Percentiles rank a stretch among this genome's conserved stretches.
phyloP scores from a whole-genome alignment of 1,284 basidiomycete genomes.

The Amylostereum areolatum region DNA sequence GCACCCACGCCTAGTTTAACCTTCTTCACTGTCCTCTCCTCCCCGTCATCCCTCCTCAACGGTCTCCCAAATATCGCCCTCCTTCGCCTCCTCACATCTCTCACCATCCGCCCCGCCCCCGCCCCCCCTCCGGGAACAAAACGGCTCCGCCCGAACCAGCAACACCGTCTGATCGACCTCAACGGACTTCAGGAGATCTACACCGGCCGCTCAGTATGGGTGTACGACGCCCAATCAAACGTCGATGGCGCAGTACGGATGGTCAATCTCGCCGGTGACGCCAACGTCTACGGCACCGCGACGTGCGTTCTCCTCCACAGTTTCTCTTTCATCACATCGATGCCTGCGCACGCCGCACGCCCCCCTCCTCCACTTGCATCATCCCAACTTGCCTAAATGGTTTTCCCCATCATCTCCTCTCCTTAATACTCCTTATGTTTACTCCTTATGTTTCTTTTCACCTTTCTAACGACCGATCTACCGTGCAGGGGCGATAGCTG shows the following conservation, averaged over 20 bases:
- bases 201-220: conserved; percentile 60
- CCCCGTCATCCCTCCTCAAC: conserved; percentile 32
- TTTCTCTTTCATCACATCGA: conserved; percentile 1
- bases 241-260: conserved; percentile 56
- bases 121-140: conserved; percentile 34
- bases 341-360: not conserved
- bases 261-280: conserved; percentile 47
- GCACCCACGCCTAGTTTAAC: conserved; percentile 2
- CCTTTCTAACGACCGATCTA: not conserved
- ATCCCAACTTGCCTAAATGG: too few species aligned
- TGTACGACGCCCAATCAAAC: conserved; percentile 66
- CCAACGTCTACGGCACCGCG: conserved; percentile 56
- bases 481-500: conserved; percentile 68
- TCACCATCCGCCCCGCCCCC: conserved; percentile 51
- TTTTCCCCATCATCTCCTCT: too few species aligned
- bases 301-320: conserved; percentile 42
- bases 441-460: not conserved
- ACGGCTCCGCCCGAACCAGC: conserved; percentile 33
- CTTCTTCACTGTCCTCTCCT: conserved; percentile 50
- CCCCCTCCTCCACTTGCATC: too few species aligned
- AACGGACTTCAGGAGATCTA: conserved; percentile 72
- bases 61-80: conserved; percentile 57
- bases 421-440: too few species aligned
- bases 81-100: conserved; percentile 66
- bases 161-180: conserved; percentile 54